These are phyloP conservation scores for Cercospora berteroae DNA, from an alignment of 2,329 filamentous ascomycete species.

Conservation along the genomic window DNA sequence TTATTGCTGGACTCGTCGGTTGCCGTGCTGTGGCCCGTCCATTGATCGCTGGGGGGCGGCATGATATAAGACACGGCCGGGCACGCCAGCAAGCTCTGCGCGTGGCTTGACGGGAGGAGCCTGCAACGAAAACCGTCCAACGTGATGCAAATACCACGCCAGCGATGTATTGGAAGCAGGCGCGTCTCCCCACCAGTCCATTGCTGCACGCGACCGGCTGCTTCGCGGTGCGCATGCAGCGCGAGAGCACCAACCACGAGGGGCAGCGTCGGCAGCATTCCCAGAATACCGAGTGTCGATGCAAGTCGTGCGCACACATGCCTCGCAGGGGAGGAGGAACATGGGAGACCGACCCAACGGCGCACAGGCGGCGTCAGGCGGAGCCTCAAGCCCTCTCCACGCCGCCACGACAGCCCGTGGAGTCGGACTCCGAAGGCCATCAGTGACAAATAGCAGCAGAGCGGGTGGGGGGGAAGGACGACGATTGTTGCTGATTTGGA, in stretches of 20 bases:
- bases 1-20: neutral
- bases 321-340: neutral
- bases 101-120: neutral
- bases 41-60: conserved; percentile 13
- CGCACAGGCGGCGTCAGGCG: neutral
- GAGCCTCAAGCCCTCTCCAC: conserved; percentile 1
- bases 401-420: neutral
- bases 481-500: conserved; percentile 13
- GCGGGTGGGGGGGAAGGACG: neutral
- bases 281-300: neutral
- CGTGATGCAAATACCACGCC: neutral
- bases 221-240: neutral
- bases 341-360: neutral
- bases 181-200: conserved; percentile 6
- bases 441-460: neutral
- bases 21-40: neutral
- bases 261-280: neutral
- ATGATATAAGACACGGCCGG: conserved; percentile 13
- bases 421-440: neutral
- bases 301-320: neutral
- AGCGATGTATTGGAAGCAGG: conserved; percentile 6
- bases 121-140: neutral
- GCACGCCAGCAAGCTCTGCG: neutral
- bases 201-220: neutral
- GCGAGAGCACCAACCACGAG: neutral